Evolutionary conservation across 768 basidiomycete genomes (phyloP), one percentile per base, ranked within the genome.

Genomic region (Lactifluus hygrophoroides): DNA sequence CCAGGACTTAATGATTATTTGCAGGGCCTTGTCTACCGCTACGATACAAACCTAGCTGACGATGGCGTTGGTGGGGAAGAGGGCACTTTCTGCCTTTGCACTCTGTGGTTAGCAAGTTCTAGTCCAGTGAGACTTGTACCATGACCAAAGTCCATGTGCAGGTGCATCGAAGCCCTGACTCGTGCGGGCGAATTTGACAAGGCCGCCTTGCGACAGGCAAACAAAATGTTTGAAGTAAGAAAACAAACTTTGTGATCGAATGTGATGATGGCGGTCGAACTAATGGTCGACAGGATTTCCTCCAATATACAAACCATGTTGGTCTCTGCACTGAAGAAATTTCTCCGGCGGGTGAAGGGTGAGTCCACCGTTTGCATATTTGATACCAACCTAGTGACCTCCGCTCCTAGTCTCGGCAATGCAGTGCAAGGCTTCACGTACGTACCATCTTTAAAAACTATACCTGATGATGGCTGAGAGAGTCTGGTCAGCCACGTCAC

Each of bases 1-100:
- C 19, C 16, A 48, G 51, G 61, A 40, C 63, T 59, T 5, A 57
- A 51, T 61, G 38, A 61, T 57, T 8, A 52, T 7, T 16, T 21
- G n/a, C 63, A 91, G 88, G 86, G 85, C 65, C 79, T 92, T 10
- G 88, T 92, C 6, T 95, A 88, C 68, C 84, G 94, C 8, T 97
- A 97, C 70, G 92, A 98, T 68, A 85, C 88, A 13, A 73, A 70
- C 25, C 88, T 88, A 69, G 84, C 90, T 0, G 86, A 89, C 57
- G 95, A 97, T 65, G 95, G 95, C 7, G 92, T 97, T 13, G 94
- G 95, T 1, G 94, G 94, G 1, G 91, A 95, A 63, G 94, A 96
- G 71, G 94, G 94, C 2, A 94, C 90, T 0, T 96, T 97, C 73
- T 91, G 90, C 60, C 74, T 98, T 47, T 94, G 91, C 66, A 90